Evolutionary conservation across 2,329 filamentous ascomycete genomes (phyloP).

Genomic region (Microdochium paspali): DNA sequence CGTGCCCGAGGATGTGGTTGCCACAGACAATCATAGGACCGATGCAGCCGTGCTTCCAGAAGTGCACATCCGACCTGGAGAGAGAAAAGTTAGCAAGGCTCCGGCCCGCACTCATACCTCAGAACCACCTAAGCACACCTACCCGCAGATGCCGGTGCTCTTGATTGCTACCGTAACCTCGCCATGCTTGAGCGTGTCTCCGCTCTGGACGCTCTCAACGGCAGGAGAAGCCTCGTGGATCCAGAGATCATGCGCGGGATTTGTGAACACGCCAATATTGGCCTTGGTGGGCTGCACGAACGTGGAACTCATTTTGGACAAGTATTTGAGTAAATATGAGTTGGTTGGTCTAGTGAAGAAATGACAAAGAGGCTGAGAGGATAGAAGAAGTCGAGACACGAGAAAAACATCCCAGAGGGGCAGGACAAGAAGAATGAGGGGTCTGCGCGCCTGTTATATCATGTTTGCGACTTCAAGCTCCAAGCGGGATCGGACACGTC

Average conservation of each 20-base stretch:
- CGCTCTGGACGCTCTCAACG: conserved; percentile 62
- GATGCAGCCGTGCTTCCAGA: conserved; percentile 93
- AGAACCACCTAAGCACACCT: conserved; percentile 14
- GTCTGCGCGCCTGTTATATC: not conserved
- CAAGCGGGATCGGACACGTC: not conserved
- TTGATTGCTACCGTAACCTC: conserved; percentile 85
- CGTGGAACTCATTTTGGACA: not conserved
- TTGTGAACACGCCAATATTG: conserved; percentile 95
- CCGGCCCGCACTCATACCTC: not conserved
- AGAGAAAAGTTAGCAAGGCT: conserved; percentile 6
- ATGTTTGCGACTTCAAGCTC: not conserved
- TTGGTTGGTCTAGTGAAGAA: not conserved
- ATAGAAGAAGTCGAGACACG: not conserved
- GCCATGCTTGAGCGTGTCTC: conserved; percentile 61
- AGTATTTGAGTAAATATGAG: not conserved
- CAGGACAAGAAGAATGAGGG: not conserved
- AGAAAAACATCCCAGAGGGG: not conserved
- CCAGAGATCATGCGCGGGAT: conserved; percentile 87
- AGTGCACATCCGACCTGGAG: conserved; percentile 80
- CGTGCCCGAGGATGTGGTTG: conserved; percentile 89
- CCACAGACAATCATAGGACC: conserved; percentile 88
- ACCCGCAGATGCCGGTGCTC: conserved; percentile 95
- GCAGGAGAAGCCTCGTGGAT: conserved; percentile 69
- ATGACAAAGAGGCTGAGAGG: not conserved
- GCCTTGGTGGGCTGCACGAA: conserved; percentile 52